Conservation (phyloP, 1,284 basidiomycete genomes). For the Cutaneotrichosporon dermatis region DNA sequence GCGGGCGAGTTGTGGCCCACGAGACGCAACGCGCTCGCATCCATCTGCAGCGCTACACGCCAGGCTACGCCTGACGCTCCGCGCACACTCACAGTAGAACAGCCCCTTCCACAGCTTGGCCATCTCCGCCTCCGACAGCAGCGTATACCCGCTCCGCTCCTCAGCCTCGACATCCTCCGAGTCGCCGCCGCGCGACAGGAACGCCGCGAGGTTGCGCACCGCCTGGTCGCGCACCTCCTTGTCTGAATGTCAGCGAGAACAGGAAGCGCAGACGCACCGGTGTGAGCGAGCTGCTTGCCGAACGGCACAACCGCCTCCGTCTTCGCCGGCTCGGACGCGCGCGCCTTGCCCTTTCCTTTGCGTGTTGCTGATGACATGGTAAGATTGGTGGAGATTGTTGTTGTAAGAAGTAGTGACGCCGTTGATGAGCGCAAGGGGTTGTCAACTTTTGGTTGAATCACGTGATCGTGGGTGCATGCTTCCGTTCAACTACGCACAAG, state of each 20-base stretch:
- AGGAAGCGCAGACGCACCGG: too few species aligned
- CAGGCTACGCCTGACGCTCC: too few species aligned
- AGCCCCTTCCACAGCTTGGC: slow-evolving; percentile 94
- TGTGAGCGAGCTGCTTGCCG: slow-evolving; percentile 84
- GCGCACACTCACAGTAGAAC: slow-evolving; percentile 92
- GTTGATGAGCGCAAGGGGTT: too few species aligned
- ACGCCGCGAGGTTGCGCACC: slow-evolving; percentile 67
- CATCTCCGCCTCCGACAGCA: slow-evolving; percentile 68
- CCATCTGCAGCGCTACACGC: too few species aligned
- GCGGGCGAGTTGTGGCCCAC: too few species aligned
- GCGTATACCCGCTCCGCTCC: slow-evolving; percentile 23
- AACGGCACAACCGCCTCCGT: slow-evolving; percentile 55
- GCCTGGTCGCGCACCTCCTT: slow-evolving; percentile 87
- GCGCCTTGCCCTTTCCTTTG: slow-evolving; percentile 30
- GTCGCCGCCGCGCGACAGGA: slow-evolving; percentile 64
- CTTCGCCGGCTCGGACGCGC: slow-evolving; percentile 29
- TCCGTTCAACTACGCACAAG: too few species aligned
- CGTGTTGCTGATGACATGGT: neutral
- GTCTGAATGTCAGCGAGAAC: slow-evolving; percentile 57
- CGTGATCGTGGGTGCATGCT: too few species aligned
- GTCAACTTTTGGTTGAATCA: too few species aligned
- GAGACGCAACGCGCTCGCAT: too few species aligned
- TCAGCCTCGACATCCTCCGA: slow-evolving; percentile 37
- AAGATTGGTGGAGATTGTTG: too few species aligned
- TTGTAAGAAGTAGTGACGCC: too few species aligned